These are phyloP conservation scores for Trichoderma sp. DNA, from an alignment of 2,329 filamentous ascomycete species.

Conservation along the genomic window DNA sequence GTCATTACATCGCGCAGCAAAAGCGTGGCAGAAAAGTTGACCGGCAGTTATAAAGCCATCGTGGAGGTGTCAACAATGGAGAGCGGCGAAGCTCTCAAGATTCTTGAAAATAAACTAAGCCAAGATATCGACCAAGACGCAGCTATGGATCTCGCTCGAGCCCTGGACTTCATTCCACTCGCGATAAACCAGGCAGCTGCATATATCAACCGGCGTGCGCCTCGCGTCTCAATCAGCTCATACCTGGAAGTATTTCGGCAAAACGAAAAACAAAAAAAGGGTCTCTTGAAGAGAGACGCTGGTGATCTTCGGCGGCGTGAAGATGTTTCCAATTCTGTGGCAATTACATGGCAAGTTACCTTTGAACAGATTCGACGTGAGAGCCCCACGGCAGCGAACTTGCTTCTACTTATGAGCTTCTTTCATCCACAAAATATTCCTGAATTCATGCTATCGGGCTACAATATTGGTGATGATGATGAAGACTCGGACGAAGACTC, in stretches of 20 bases:
- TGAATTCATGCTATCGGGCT: constrained; percentile 24
- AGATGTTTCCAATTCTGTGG: background rate
- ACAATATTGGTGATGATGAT: background rate
- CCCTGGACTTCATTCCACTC: constrained; percentile 33
- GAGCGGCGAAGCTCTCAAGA: background rate
- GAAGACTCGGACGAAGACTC: background rate
- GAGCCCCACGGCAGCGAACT: constrained; percentile 40
- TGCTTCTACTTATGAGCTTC: constrained; percentile 51
- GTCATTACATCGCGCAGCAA: background rate
- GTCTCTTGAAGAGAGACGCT: background rate
- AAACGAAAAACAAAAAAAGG: background rate
- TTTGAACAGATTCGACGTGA: background rate
- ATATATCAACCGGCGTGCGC: constrained; percentile 32
- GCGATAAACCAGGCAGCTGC: constrained; percentile 34
- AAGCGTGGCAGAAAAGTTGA: background rate
- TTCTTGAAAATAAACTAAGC: background rate
- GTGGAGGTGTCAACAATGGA: background rate
- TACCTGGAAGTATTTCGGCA: constrained; percentile 37
- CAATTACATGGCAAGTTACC: background rate
- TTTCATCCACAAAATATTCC: constrained; percentile 49
- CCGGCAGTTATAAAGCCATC: background rate
- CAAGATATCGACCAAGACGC: background rate
- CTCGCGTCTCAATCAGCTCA: constrained; percentile 33
- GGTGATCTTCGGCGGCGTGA: background rate
- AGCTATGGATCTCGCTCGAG: background rate